phyloP scores from a whole-genome alignment of 352 stramenopile species.

The Phytopythium boreale region DNA sequence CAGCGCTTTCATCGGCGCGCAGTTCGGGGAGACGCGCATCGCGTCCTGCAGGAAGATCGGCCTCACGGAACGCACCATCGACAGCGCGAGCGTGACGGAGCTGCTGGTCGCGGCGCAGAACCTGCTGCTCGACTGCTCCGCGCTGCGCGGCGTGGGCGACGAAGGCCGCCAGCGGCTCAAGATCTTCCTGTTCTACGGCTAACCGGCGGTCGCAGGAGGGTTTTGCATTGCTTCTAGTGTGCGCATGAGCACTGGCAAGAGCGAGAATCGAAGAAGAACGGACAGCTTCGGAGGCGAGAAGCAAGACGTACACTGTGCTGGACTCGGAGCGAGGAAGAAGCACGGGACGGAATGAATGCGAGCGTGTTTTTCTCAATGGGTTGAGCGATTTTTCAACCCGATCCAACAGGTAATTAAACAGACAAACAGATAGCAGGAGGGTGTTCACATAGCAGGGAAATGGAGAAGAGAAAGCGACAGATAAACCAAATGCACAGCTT shows the following conservation, averaged over 20 bases:
- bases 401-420: background rate
- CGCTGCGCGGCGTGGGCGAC: constrained; percentile 41
- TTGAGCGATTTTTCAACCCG: constrained; percentile 7
- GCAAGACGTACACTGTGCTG: background rate
- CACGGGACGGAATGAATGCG: background rate
- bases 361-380: constrained; percentile 1
- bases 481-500: background rate
- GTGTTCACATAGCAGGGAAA: background rate
- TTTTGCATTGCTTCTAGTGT: background rate
- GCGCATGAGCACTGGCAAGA: background rate
- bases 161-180: constrained; percentile 58
- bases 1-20: constrained; percentile 34
- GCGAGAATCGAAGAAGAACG: background rate
- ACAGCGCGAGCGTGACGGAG: constrained; percentile 45
- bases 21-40: constrained; percentile 66
- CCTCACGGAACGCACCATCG: constrained; percentile 59
- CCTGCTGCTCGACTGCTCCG: constrained; percentile 51
- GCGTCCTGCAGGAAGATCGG: constrained; percentile 57
- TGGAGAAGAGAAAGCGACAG: background rate
- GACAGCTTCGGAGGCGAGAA: background rate
- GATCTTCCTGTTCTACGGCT: constrained; percentile 77
- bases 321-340: background rate
- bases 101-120: constrained; percentile 58
- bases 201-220: background rate
- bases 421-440: background rate